A percentile compares a stretch with the other conserved stretches of the same genome.
phyloP scores from a whole-genome alignment of 1,284 basidiomycete species.

The Pseudomicrostroma phylloplanum region DNA sequence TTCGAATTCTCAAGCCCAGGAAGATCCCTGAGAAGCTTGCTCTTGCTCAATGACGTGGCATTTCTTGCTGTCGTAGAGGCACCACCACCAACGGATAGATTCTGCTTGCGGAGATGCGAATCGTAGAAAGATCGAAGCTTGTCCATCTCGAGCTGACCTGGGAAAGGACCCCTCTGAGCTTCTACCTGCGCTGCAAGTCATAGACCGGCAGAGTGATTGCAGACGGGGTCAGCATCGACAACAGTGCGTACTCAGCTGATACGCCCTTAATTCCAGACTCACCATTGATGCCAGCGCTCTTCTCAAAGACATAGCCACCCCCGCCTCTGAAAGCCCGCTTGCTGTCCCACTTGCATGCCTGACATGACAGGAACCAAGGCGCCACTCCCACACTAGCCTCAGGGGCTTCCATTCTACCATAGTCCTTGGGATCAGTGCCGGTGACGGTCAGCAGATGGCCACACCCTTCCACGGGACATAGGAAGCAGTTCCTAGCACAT shows the following conservation, averaged over 20 bases:
- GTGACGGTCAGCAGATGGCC: constrained; percentile 79
- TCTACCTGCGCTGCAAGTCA: constrained; percentile 3
- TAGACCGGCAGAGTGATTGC: neutral
- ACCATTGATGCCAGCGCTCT: constrained; percentile 76
- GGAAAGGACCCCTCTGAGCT: neutral
- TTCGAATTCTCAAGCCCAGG: constrained; percentile 17
- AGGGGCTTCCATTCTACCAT: constrained; percentile 19
- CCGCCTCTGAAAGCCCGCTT: constrained; percentile 58
- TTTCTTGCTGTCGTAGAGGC: neutral
- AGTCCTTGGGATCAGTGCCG: constrained; percentile 58
- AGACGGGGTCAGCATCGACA: constrained; percentile 19
- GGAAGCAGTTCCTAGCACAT: constrained; percentile 96
- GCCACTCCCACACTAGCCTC: constrained; percentile 62
- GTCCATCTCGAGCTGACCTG: constrained; percentile 22
- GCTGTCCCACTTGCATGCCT: constrained; percentile 86
- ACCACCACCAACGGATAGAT: neutral
- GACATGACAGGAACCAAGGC: constrained; percentile 84
- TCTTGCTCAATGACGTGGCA: constrained; percentile 4
- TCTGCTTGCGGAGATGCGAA: constrained; percentile 22
- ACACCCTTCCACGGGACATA: constrained; percentile 84
- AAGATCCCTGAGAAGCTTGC: constrained; percentile 28
- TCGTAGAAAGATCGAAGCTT: constrained; percentile 35
- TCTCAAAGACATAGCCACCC: constrained; percentile 86
- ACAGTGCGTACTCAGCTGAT: constrained; percentile 16
- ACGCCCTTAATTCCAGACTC: constrained; percentile 7